Percentiles rank a stretch among this genome's conserved stretches.
Evolutionary conservation across 2,329 filamentous ascomycete genomes (phyloP).

Genomic region (Westerdykella aurantiaca): DNA sequence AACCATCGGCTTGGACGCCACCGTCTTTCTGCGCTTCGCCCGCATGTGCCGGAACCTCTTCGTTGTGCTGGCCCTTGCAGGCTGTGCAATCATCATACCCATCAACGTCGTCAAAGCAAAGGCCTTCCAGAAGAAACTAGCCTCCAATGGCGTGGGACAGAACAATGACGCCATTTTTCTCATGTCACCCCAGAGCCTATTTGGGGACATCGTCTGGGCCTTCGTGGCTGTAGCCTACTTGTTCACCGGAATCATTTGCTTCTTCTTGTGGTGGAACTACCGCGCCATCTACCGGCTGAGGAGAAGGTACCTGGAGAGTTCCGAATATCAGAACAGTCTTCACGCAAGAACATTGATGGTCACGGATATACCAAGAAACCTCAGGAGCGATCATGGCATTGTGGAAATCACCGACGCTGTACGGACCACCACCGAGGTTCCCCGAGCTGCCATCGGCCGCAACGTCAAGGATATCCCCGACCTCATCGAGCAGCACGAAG

Average conservation of each 20-base stretch:
- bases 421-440: slow-evolving; percentile 70
- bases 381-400: slow-evolving; percentile 79
- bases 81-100: slow-evolving; percentile 73
- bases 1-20: slow-evolving; percentile 86
- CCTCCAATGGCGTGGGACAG: slow-evolving; percentile 7
- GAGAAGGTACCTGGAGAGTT: slow-evolving; percentile 73
- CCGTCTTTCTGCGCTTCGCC: slow-evolving; percentile 80
- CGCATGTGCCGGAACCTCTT: slow-evolving; percentile 94
- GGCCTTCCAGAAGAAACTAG: slow-evolving; percentile 20
- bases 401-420: slow-evolving; percentile 74
- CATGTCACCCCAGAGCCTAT: slow-evolving; percentile 52
- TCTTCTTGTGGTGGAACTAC: slow-evolving; percentile 90
- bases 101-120: slow-evolving; percentile 55
- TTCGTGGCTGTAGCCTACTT: slow-evolving; percentile 56
- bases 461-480: slow-evolving; percentile 88
- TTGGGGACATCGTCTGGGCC: slow-evolving; percentile 50
- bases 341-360: slow-evolving; percentile 63
- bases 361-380: slow-evolving; percentile 74
- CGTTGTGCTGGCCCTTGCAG: slow-evolving; percentile 62
- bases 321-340: slow-evolving; percentile 82
- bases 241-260: slow-evolving; percentile 69
- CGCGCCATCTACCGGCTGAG: slow-evolving; percentile 64
- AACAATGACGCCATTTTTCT: slow-evolving; percentile 38
- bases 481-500: slow-evolving; percentile 76
- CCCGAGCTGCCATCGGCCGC: slow-evolving; percentile 75